Percentiles rank a stretch among this genome's conserved stretches.
phyloP scores from a whole-genome alignment of 208 protist genomes.

The Acanthamoeba triangularis region DNA sequence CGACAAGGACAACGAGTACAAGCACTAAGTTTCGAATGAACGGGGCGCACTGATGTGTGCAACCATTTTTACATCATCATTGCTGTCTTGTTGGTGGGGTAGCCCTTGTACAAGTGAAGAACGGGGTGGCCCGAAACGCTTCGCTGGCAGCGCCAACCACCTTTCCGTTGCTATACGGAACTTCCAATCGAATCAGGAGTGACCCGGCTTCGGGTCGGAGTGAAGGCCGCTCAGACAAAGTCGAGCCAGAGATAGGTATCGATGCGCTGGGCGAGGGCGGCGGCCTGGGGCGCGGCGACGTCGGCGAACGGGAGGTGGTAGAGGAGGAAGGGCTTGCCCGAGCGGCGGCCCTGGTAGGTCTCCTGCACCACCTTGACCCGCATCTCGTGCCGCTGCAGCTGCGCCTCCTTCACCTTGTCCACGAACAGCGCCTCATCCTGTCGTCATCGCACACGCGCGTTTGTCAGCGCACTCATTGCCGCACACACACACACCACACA shows the following conservation, averaged over 20 bases:
- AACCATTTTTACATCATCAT: too few species aligned
- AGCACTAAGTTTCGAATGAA: too few species aligned
- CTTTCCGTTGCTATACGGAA: too few species aligned
- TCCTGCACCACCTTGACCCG: conserved; percentile 22
- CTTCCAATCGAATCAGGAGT: too few species aligned
- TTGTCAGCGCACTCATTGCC: neutral
- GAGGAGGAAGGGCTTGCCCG: neutral
- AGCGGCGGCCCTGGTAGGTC: conserved; percentile 34
- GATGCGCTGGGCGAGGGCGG: neutral
- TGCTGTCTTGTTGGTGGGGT: too few species aligned
- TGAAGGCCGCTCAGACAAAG: neutral
- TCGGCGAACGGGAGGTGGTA: neutral
- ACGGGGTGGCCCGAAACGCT: too few species aligned
- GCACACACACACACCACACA: neutral
- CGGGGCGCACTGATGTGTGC: too few species aligned
- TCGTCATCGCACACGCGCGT: too few species aligned
- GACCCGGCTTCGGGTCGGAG: too few species aligned
- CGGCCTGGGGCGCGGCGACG: neutral
- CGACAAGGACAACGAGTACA: too few species aligned
- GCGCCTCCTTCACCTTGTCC: conserved; percentile 32
- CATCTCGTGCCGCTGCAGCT: conserved; percentile 13
- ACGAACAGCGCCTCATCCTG: conserved; percentile 11
- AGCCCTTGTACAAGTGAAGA: too few species aligned
- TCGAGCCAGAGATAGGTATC: neutral
- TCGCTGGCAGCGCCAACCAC: too few species aligned